These are phyloP conservation scores for Pythium aquatile DNA, from an alignment of 352 stramenopile genomes.

Conservation along the genomic window DNA sequence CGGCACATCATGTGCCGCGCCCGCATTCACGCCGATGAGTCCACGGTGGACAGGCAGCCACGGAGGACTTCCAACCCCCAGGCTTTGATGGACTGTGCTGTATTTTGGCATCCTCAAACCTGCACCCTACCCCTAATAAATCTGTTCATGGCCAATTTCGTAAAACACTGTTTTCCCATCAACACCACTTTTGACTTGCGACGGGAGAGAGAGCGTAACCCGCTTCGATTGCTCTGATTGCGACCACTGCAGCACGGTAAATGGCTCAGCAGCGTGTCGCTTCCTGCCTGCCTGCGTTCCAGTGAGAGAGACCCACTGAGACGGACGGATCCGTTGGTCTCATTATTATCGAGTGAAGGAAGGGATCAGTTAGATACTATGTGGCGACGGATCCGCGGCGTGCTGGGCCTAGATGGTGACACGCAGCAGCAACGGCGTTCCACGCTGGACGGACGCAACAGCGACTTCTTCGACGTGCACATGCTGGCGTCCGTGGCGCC, in stretches of 20 bases:
- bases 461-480: constrained; percentile 15
- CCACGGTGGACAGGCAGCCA: no score
- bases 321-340: neutral
- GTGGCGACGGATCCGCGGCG: constrained; percentile 13
- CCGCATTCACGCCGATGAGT: no score
- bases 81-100: no score
- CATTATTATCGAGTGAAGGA: no score
- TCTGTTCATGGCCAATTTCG: no score
- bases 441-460: constrained; percentile 8
- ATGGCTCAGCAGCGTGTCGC: neutral
- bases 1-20: no score
- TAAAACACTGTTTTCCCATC: no score
- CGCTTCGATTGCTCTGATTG: neutral
- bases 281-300: no score
- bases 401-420: constrained; percentile 11
- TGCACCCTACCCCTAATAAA: no score
- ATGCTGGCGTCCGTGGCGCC: neutral
- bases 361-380: neutral
- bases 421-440: neutral
- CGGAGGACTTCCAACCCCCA: no score
- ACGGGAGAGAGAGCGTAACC: neutral
- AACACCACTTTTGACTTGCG: no score
- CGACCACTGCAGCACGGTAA: neutral
- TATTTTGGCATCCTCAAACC: no score
- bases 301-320: neutral